Conservation (phyloP, 441 rosid genomes). For the Adansonia gregorii region DNA sequence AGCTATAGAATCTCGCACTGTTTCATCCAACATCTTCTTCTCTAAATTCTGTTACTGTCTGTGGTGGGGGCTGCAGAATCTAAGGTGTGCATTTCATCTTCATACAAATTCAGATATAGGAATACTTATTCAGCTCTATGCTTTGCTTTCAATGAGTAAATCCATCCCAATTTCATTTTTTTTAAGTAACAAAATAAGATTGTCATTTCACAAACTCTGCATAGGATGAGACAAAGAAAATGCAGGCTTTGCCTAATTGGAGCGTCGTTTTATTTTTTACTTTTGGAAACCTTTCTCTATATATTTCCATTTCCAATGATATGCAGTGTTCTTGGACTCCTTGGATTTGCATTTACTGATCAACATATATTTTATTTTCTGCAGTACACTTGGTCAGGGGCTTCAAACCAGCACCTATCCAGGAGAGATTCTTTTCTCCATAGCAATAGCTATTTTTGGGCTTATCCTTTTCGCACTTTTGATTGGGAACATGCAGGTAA, state of each 20-base stretch:
- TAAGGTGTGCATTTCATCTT: slow-evolving; percentile 54
- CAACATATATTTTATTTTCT: slow-evolving; percentile 20
- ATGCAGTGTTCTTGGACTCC: neutral
- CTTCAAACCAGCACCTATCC: slow-evolving; percentile 78
- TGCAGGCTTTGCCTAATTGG: neutral
- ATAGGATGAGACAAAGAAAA: neutral
- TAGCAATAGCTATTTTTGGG: slow-evolving; percentile 73
- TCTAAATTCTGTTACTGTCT: slow-evolving; percentile 78
- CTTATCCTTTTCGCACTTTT: slow-evolving; percentile 85
- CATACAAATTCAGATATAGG: neutral
- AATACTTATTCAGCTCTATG: neutral
- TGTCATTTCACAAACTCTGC: neutral
- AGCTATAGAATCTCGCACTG: slow-evolving; percentile 69
- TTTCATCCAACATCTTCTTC: slow-evolving; percentile 52
- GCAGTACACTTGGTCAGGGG: slow-evolving; percentile 89
- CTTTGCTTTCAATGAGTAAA: neutral
- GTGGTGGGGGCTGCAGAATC: slow-evolving; percentile 95
- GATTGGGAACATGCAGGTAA: slow-evolving; percentile 92
- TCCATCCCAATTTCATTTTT: neutral
- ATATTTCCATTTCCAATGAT: neutral
- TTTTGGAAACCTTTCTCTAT: neutral
- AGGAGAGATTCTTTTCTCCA: slow-evolving; percentile 81
- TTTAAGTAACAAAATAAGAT: too few relatives aligned
- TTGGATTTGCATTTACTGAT: neutral
- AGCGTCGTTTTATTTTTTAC: neutral